A percentile compares a stretch with the other conserved stretches of the same genome.
Conservation (phyloP, 768 basidiomycete species). For the Rhodocollybia butyracea region DNA sequence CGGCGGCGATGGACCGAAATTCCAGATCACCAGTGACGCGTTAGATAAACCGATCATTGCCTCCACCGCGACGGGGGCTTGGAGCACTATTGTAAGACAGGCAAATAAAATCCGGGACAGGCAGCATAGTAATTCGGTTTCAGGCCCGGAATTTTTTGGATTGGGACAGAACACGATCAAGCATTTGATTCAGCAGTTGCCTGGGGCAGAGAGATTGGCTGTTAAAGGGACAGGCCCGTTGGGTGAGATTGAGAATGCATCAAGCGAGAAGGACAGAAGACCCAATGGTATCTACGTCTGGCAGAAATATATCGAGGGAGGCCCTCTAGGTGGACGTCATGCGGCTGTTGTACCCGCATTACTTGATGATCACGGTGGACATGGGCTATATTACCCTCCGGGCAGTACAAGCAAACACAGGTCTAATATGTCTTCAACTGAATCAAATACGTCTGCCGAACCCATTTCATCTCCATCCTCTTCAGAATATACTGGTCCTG, state of each 20-base stretch:
- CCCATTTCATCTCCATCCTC: constrained; percentile 7
- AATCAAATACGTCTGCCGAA: too few relatives aligned
- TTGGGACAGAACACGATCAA: constrained; percentile 87
- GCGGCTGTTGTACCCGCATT: constrained; percentile 80
- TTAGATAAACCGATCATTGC: constrained; percentile 73
- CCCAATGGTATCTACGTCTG: constrained; percentile 69
- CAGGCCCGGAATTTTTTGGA: constrained; percentile 87
- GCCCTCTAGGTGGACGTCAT: constrained; percentile 76
- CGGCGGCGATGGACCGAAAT: constrained; percentile 82
- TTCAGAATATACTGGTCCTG: not conserved
- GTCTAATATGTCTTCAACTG: too few relatives aligned
- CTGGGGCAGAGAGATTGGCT: constrained; percentile 60
- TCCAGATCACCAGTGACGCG: constrained; percentile 77
- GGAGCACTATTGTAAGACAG: constrained; percentile 79
- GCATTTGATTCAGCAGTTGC: constrained; percentile 84
- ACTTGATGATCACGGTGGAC: constrained; percentile 75
- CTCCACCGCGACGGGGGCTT: constrained; percentile 86
- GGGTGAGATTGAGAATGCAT: not conserved
- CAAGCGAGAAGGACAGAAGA: not conserved
- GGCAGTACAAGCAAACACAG: too few relatives aligned
- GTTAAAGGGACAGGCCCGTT: not conserved
- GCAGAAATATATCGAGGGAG: constrained; percentile 85
- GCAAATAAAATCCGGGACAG: constrained; percentile 79
- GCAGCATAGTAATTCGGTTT: constrained; percentile 84
- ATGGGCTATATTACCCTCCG: too few relatives aligned